A percentile compares a stretch with the other conserved stretches of the same genome.
phyloP scores from a whole-genome alignment of 225 moss, liverwort and hornwort species.

The Neckera pumila region DNA sequence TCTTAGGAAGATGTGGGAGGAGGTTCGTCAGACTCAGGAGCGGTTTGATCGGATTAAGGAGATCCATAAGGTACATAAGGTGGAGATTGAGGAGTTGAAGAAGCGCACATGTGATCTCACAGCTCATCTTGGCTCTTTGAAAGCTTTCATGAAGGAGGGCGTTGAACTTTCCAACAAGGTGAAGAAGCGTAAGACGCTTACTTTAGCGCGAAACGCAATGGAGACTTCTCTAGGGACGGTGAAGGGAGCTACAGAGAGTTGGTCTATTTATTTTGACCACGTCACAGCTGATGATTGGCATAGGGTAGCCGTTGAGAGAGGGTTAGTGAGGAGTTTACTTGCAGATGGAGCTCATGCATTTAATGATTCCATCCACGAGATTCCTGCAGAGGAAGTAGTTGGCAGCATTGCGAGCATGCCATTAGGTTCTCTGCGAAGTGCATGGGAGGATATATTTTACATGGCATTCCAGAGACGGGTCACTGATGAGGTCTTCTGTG shows the following conservation, averaged over 20 bases:
- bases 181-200: neutral
- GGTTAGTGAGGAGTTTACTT: neutral
- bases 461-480: neutral
- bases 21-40: rapidly evolving
- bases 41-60: rapidly evolving
- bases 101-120: rapidly evolving
- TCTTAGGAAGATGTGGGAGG: neutral
- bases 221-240: rapidly evolving
- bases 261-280: rapidly evolving
- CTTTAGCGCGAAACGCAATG: neutral
- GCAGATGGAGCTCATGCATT: rapidly evolving
- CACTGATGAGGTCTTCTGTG: neutral
- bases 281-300: rapidly evolving
- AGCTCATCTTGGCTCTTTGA: neutral
- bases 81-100: no score
- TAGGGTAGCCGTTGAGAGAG: neutral
- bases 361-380: neutral
- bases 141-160: neutral
- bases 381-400: neutral
- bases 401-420: neutral
- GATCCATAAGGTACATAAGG: no score
- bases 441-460: neutral
- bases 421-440: neutral
- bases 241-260: neutral
- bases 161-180: neutral